These are phyloP conservation scores for Hamamelis virginiana DNA, from an alignment of 164 flowering plant genomes.

Conservation along the genomic window DNA sequence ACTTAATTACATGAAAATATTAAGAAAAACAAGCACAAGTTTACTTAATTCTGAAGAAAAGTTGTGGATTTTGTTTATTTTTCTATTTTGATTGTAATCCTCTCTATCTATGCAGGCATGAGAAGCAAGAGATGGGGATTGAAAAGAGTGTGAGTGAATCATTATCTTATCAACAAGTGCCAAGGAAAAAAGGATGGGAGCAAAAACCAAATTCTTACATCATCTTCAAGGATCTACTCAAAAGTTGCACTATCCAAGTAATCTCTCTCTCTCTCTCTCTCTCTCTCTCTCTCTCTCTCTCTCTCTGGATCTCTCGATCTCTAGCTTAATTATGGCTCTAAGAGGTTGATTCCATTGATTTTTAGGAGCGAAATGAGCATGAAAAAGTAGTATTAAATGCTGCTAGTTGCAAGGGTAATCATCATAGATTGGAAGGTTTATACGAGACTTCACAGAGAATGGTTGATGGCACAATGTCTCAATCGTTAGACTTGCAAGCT, in stretches of 20 bases:
- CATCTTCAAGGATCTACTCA: conserved; percentile 29
- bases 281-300: not conserved
- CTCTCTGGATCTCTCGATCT: not conserved
- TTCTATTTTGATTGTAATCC: not conserved
- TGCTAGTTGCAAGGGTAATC: not conserved
- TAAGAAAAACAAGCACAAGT: too few species aligned
- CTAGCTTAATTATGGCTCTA: too few species aligned
- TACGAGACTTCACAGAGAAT: not conserved
- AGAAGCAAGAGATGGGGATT: conserved; percentile 10
- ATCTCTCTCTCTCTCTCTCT: conserved; percentile 7
- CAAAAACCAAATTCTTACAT: conserved; percentile 16
- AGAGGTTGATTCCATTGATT: not conserved
- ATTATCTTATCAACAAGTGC: not conserved
- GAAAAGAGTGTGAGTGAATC: not conserved
- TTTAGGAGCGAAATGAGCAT: not conserved
- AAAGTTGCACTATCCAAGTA: conserved; percentile 17
- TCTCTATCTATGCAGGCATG: conserved; percentile 7
- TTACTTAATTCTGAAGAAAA: too few species aligned
- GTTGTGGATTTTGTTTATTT: too few species aligned
- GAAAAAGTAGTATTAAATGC: not conserved
- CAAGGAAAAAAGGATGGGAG: conserved; percentile 8
- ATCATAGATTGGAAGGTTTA: not conserved
- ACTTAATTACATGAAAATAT: not conserved
- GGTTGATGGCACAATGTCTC: conserved; percentile 1
- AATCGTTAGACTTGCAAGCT: not conserved